These are phyloP conservation scores for Saccharum hybrid DNA, from an alignment of 202 grass and related monocot genomes.

Conservation along the genomic window DNA sequence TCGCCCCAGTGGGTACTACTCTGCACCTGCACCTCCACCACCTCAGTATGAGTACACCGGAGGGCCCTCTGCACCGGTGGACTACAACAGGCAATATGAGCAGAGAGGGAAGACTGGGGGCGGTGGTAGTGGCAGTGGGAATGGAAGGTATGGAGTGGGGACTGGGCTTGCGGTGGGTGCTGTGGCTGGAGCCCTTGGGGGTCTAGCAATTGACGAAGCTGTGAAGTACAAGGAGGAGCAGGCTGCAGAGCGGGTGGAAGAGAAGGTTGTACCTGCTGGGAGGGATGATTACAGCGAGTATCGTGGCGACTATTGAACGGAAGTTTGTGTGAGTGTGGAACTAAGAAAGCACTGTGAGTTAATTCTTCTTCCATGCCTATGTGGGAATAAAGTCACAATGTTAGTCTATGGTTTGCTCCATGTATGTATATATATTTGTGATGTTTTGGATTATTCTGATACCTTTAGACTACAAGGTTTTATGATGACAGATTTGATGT, in stretches of 20 bases:
- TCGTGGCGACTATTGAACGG: slow-evolving; percentile 61
- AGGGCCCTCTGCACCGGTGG: slow-evolving; percentile 73
- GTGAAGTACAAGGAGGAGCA: slow-evolving; percentile 85
- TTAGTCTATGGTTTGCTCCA: slow-evolving; percentile 21
- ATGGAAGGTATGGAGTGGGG: slow-evolving; percentile 55
- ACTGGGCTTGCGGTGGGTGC: slow-evolving; percentile 77
- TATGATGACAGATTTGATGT: slow-evolving; percentile 9
- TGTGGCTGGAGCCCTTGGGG: slow-evolving; percentile 65
- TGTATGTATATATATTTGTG: slow-evolving; percentile 45
- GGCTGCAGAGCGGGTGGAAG: slow-evolving; percentile 57
- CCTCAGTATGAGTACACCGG: slow-evolving; percentile 62
- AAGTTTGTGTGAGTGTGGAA: slow-evolving; percentile 1
- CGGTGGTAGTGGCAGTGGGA: slow-evolving; percentile 2
- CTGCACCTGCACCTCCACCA: slow-evolving; percentile 46
- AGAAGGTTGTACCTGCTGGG: slow-evolving; percentile 47
- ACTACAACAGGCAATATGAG: slow-evolving; percentile 63
- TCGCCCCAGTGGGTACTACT: slow-evolving; percentile 62
- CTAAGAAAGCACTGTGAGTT: slow-evolving; percentile 54
- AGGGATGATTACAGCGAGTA: slow-evolving; percentile 75
- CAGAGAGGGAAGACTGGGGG: slow-evolving; percentile 52
- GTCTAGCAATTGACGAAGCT: slow-evolving; percentile 66
- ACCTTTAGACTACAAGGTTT: not conserved
- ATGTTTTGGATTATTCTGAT: not conserved
- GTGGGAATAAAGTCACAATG: slow-evolving; percentile 47
- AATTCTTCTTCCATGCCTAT: slow-evolving; percentile 44